phyloP scores from a whole-genome alignment of 1,284 basidiomycete species.

The Golubevia sp. region DNA sequence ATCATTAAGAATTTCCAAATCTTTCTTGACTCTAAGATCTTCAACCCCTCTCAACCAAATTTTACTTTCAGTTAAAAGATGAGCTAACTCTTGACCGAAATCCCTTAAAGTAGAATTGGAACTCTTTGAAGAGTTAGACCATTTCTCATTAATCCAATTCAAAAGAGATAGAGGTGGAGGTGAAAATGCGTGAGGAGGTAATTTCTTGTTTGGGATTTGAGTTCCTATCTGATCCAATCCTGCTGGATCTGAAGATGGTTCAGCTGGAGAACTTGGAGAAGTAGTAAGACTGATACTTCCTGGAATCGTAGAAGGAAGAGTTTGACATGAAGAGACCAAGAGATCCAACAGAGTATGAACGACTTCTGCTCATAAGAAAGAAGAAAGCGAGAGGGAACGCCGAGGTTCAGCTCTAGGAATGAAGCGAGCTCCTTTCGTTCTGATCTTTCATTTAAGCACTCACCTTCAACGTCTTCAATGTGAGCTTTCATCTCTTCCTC shows the following conservation, averaged over 20 bases:
- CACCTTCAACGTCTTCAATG: conserved; percentile 31
- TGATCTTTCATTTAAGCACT: neutral
- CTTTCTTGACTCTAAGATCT: conserved; percentile 21
- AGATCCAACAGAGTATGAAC: conserved; percentile 34
- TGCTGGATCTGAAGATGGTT: conserved; percentile 18
- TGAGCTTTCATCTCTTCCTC: conserved; percentile 6
- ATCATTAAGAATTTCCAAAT: conserved; percentile 4
- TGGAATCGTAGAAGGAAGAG: neutral
- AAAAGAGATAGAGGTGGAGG: conserved; percentile 27
- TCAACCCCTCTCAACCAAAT: conserved; percentile 31
- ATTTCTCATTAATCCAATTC: conserved; percentile 22
- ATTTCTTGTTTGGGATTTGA: conserved; percentile 8
- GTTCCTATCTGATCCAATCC: conserved; percentile 6
- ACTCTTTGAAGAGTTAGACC: neutral
- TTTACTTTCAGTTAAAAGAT: conserved; percentile 27
- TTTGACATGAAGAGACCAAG: conserved; percentile 10
- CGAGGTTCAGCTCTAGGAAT: neutral
- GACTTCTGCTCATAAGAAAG: conserved; percentile 6
- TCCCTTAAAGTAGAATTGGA: conserved; percentile 8
- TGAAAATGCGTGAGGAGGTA: conserved; percentile 28
- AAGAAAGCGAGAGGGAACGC: neutral
- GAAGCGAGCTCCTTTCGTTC: neutral
- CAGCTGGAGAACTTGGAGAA: conserved; percentile 27
- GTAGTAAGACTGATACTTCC: conserved; percentile 13
- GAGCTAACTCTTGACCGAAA: conserved; percentile 18